These are phyloP conservation scores for Sesbania bispinosa DNA, from an alignment of 306 rosid genomes.

Conservation along the genomic window DNA sequence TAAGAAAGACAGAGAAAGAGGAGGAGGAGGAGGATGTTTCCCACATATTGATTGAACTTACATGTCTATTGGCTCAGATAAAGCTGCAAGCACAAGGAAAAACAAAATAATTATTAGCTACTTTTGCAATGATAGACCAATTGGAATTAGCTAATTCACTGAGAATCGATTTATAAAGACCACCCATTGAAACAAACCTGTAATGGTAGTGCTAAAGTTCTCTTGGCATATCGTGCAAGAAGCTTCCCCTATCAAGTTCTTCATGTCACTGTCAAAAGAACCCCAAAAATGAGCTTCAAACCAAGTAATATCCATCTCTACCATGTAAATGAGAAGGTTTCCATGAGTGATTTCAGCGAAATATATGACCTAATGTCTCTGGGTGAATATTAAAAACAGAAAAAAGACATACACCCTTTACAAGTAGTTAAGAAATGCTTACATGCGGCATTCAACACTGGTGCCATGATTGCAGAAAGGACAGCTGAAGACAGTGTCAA, in stretches of 20 bases:
- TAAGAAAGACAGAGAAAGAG: neutral
- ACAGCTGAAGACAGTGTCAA: slow-evolving; percentile 91
- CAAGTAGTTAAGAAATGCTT: slow-evolving; percentile 27
- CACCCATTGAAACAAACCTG: slow-evolving; percentile 39
- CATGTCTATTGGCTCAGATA: slow-evolving; percentile 87
- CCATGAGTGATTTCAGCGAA: neutral
- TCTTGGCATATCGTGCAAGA: slow-evolving; percentile 82
- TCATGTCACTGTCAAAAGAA: slow-evolving; percentile 71
- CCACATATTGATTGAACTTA: slow-evolving; percentile 35
- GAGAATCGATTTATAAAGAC: neutral
- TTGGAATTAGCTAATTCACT: neutral
- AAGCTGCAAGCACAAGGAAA: slow-evolving; percentile 48
- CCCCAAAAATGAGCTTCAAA: neutral
- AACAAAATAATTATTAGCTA: neutral
- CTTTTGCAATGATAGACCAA: neutral
- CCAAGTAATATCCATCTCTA: neutral
- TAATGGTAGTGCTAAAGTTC: slow-evolving; percentile 72
- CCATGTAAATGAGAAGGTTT: neutral
- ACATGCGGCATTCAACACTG: slow-evolving; percentile 94
- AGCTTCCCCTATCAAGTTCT: slow-evolving; percentile 85
- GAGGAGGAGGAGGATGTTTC: neutral
- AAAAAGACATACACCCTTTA: neutral
- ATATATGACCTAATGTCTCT: neutral
- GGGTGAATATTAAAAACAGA: neutral
- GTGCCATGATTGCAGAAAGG: slow-evolving; percentile 97